Conservation (phyloP, 768 basidiomycete genomes). For the Rhodotorula sphaerocarpa region DNA sequence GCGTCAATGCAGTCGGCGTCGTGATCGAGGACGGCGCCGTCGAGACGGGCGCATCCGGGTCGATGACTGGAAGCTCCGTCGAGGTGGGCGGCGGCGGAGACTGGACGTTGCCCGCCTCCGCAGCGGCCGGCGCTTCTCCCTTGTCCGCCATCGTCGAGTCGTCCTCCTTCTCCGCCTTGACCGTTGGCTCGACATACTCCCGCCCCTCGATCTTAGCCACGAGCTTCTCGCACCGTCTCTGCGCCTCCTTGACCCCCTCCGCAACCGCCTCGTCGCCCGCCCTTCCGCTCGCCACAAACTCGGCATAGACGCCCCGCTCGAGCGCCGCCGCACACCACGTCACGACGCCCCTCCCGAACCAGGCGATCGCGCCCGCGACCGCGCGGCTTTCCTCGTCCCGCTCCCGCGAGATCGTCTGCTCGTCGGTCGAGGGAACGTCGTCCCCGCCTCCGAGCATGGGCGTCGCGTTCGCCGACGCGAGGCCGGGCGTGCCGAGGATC, state of each 20-base stretch:
- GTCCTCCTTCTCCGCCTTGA: not conserved
- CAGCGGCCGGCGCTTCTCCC: not conserved
- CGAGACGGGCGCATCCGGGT: not conserved
- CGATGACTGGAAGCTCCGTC: constrained; percentile 6
- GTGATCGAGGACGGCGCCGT: not conserved
- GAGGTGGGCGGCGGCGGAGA: no score
- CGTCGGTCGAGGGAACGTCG: not conserved
- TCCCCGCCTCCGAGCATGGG: not conserved
- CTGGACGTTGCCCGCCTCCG: not conserved
- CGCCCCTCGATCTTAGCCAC: constrained; percentile 20
- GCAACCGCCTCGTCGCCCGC: not conserved
- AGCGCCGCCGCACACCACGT: constrained; percentile 29
- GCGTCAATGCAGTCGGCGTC: not conserved
- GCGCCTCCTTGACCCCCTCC: constrained; percentile 8
- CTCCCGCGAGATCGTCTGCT: not conserved
- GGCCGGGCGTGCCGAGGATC: no score
- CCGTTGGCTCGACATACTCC: not conserved
- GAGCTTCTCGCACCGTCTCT: constrained; percentile 14
- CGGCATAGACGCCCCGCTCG: constrained; percentile 20
- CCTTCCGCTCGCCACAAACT: not conserved
- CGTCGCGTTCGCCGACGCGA: not conserved
- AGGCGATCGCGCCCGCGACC: constrained; percentile 15
- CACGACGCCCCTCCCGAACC: constrained; percentile 27
- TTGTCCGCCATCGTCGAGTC: not conserved
- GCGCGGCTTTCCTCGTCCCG: constrained; percentile 16